Evolutionary conservation across 2,329 filamentous ascomycete species (phyloP).

Genomic region (Dothidotthia symphoricarpi): DNA sequence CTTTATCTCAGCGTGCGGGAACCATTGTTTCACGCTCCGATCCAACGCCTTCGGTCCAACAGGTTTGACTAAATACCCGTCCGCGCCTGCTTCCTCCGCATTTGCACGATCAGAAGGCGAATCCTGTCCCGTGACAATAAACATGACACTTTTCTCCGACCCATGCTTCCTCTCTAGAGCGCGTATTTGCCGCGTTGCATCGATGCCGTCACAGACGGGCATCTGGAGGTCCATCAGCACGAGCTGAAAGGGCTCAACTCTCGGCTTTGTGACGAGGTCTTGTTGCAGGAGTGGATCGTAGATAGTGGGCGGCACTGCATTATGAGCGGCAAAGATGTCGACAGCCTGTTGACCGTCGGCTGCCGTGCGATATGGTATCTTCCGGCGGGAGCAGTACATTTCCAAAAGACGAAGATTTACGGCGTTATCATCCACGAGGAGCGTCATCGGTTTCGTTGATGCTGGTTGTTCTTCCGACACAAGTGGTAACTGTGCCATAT

Average conservation of each 20-base stretch:
- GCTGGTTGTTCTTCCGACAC: background rate
- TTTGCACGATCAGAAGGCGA: slow-evolving; percentile 21
- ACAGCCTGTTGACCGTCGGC: slow-evolving; percentile 46
- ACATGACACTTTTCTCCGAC: slow-evolving; percentile 25
- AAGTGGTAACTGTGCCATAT: background rate
- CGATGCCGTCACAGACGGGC: slow-evolving; percentile 42
- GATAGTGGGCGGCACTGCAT: background rate
- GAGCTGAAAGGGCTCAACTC: slow-evolving; percentile 26
- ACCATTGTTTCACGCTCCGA: slow-evolving; percentile 21
- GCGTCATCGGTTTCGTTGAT: slow-evolving; percentile 21
- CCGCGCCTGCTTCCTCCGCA: slow-evolving; percentile 29
- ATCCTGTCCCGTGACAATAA: slow-evolving; percentile 39
- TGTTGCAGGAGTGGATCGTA: slow-evolving; percentile 9
- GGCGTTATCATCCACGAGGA: slow-evolving; percentile 49
- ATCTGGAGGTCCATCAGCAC: slow-evolving; percentile 47
- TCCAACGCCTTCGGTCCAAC: slow-evolving; percentile 32
- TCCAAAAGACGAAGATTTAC: slow-evolving; percentile 48
- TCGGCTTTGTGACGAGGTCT: background rate
- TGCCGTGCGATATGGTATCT: slow-evolving; percentile 39
- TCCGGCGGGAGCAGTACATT: slow-evolving; percentile 50
- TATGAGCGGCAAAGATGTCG: slow-evolving; percentile 24
- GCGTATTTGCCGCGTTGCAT: slow-evolving; percentile 38
- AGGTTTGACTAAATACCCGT: slow-evolving; percentile 37
- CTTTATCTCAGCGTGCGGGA: slow-evolving; percentile 12
- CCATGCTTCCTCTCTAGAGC: slow-evolving; percentile 28